These are phyloP conservation scores for Wilcoxina mikolae DNA, from an alignment of 495 filamentous ascomycete genomes.

Conservation along the genomic window DNA sequence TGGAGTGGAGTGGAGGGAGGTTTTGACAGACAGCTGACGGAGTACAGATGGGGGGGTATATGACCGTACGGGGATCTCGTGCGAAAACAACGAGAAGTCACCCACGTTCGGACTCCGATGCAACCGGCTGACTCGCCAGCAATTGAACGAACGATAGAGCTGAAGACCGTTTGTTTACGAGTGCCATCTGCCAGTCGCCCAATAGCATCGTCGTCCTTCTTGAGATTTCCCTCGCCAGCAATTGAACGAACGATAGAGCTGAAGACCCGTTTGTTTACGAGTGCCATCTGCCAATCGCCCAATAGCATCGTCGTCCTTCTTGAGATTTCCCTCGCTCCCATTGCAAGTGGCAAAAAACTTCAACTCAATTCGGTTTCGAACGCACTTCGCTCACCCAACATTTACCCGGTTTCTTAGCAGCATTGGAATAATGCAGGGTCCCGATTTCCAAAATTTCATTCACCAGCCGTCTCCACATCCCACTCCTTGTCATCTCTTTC, in stretches of 20 bases:
- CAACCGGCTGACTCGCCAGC: too few species aligned
- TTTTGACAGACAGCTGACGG: neutral
- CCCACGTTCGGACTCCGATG: neutral
- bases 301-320: too few species aligned
- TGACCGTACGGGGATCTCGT: neutral
- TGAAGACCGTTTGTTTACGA: too few species aligned
- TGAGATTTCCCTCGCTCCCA: neutral
- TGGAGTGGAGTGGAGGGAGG: neutral
- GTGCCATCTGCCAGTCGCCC: too few species aligned
- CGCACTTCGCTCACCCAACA: neutral
- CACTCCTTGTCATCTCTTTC: neutral
- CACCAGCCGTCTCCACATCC: neutral
- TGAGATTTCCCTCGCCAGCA: too few species aligned
- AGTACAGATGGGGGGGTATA: neutral
- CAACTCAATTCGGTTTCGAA: neutral
- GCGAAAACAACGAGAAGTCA: neutral
- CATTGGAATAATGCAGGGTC: neutral
- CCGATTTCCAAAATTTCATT: neutral
- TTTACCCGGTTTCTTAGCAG: neutral
- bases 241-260: too few species aligned
- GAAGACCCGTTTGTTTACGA: too few species aligned
- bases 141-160: too few species aligned
- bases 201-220: too few species aligned
- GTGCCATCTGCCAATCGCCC: too few species aligned
- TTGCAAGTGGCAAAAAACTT: neutral